Percentiles rank a stretch among this genome's conserved stretches.
Conservation (phyloP, 148 eudicot species). For the Cornus florida region DNA sequence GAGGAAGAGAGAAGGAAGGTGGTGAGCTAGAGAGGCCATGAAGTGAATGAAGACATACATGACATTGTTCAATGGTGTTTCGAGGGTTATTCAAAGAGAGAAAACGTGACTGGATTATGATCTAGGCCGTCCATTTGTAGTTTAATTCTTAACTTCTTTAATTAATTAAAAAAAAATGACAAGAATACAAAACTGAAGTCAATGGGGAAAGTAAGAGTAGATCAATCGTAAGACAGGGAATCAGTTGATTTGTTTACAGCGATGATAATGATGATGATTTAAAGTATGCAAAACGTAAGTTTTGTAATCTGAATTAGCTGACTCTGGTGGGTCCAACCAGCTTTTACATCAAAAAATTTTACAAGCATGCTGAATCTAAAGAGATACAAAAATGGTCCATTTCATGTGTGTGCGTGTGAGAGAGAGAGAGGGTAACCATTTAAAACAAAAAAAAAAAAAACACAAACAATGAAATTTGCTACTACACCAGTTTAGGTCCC, state of each 20-base stretch:
- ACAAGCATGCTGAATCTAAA: background rate
- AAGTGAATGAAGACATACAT: background rate
- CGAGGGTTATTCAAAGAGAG: background rate
- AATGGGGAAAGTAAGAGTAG: conserved; percentile 4
- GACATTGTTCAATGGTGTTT: background rate
- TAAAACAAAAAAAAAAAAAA: too few relatives aligned
- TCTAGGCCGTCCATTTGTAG: background rate
- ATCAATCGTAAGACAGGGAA: too few relatives aligned
- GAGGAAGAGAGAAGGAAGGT: background rate
- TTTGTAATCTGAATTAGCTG: too few relatives aligned
- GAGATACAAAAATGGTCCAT: background rate
- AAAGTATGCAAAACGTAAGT: too few relatives aligned
- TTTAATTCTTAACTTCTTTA: background rate
- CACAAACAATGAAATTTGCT: too few relatives aligned
- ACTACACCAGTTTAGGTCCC: too few relatives aligned
- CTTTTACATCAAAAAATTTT: too few relatives aligned
- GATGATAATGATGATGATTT: too few relatives aligned
- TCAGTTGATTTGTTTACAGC: too few relatives aligned
- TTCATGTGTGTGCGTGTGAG: too few relatives aligned
- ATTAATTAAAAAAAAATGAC: background rate
- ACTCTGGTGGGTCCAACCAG: too few relatives aligned
- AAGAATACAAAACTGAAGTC: conserved; percentile 3
- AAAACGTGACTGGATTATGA: background rate
- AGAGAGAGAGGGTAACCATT: background rate
- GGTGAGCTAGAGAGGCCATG: conserved; percentile 13